Conservation (phyloP, 1,284 basidiomycete genomes). For the Boletellus deceptivus region DNA sequence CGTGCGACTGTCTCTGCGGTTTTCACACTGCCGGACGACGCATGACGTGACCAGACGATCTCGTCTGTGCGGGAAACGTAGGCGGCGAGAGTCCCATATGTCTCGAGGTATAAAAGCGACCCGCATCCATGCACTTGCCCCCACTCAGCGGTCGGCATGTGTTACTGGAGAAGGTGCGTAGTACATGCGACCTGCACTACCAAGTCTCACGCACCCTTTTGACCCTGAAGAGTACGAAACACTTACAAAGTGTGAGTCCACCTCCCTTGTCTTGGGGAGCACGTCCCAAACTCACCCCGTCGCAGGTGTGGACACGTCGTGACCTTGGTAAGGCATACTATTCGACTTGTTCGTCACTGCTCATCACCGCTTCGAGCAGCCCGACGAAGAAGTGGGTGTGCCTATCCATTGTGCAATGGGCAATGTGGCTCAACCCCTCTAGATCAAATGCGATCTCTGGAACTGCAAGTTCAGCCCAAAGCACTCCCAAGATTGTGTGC, state of each 20-base stretch:
- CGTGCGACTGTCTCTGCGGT: slow-evolving; percentile 31
- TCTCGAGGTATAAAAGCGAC: slow-evolving; percentile 31
- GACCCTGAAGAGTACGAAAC: slow-evolving; percentile 45
- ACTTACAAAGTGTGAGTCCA: slow-evolving; percentile 44
- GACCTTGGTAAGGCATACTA: slow-evolving; percentile 44
- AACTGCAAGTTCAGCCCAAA: slow-evolving; percentile 65
- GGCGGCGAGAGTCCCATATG: slow-evolving; percentile 22
- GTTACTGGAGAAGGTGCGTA: slow-evolving; percentile 42
- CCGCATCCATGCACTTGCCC: slow-evolving; percentile 7
- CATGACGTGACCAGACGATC: slow-evolving; percentile 32
- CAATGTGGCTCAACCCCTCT: slow-evolving; percentile 11
- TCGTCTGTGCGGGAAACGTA: slow-evolving; percentile 20
- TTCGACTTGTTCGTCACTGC: slow-evolving; percentile 4
- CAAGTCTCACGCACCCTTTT: slow-evolving; percentile 5
- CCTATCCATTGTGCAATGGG: neutral
- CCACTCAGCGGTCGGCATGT: slow-evolving; percentile 34
- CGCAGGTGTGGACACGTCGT: slow-evolving; percentile 59
- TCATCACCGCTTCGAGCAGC: slow-evolving; percentile 36
- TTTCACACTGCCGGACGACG: slow-evolving; percentile 22
- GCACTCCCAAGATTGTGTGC: slow-evolving; percentile 51
- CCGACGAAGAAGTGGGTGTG: slow-evolving; percentile 57
- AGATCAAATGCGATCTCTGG: slow-evolving; percentile 63
- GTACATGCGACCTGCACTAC: neutral
- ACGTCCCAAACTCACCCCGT: slow-evolving; percentile 7
- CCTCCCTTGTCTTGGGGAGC: neutral